Percentiles rank a stretch among this genome's conserved stretches.
phyloP scores from a whole-genome alignment of 768 basidiomycete genomes.

The Plicaturopsis crispa region DNA sequence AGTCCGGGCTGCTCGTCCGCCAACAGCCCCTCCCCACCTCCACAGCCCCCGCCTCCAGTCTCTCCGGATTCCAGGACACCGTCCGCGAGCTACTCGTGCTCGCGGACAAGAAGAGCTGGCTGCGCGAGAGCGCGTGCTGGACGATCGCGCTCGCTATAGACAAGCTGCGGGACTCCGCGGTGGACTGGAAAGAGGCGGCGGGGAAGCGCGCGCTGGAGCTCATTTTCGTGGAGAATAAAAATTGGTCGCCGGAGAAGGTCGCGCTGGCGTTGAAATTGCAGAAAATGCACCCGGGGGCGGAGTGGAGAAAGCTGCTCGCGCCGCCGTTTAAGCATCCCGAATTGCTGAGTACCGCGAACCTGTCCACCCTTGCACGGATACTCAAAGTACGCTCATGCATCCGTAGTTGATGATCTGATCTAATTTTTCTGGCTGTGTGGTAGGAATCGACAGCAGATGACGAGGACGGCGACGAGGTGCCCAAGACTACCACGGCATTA shows the following conservation, averaged over 20 bases:
- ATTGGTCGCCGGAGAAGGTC: conserved; percentile 87
- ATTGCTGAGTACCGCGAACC: conserved; percentile 64
- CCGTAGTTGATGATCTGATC: conserved; percentile 1
- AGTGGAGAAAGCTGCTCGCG: conserved; percentile 59
- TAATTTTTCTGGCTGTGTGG: conserved; percentile 5
- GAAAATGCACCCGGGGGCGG: conserved; percentile 43
- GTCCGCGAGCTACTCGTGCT: conserved; percentile 56
- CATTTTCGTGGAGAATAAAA: conserved; percentile 44
- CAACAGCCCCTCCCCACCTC: conserved; percentile 46
- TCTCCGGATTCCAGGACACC: conserved; percentile 50
- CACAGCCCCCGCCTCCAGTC: conserved; percentile 36
- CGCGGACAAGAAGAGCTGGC: conserved; percentile 83
- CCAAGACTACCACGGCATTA: conserved; percentile 43
- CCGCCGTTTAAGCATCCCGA: conserved; percentile 75
- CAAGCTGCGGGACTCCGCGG: conserved; percentile 45
- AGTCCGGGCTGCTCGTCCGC: conserved; percentile 76
- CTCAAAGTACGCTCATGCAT: conserved; percentile 56
- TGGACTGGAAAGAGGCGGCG: conserved; percentile 68
- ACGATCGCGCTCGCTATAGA: conserved; percentile 59
- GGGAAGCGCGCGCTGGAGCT: conserved; percentile 38
- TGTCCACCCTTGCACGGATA: conserved; percentile 64
- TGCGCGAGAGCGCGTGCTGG: conserved; percentile 91
- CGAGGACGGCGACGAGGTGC: conserved; percentile 31
- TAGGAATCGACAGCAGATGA: conserved; percentile 57
- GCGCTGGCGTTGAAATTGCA: conserved; percentile 73